Percentiles rank a stretch among this genome's conserved stretches.
Evolutionary conservation across 1,284 basidiomycete genomes (phyloP).

Genomic region (Sporisorium exsertum): DNA sequence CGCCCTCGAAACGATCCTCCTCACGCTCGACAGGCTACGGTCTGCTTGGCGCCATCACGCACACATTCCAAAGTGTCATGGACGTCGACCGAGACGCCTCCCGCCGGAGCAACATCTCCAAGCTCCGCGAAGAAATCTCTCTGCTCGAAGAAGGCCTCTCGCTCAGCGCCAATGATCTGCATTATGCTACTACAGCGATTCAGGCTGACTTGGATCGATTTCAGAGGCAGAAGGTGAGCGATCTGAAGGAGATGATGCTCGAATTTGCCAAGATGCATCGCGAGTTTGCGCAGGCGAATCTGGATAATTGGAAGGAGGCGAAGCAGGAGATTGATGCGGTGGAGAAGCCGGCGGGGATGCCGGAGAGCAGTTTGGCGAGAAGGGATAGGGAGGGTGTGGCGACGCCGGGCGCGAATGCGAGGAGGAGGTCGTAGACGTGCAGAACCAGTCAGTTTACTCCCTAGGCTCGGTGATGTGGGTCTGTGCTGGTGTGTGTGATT

Average conservation of each 20-base stretch:
- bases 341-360: conserved; percentile 70
- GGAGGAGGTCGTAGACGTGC: conserved; percentile 22
- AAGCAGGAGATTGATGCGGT: conserved; percentile 89
- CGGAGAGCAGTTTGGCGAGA: conserved; percentile 51
- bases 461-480: not conserved
- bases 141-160: conserved; percentile 64
- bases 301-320: conserved; percentile 95
- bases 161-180: conserved; percentile 75
- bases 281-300: conserved; percentile 82
- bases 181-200: conserved; percentile 93
- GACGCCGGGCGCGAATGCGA: conserved; percentile 17
- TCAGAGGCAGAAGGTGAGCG: conserved; percentile 97
- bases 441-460: not conserved
- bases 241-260: conserved; percentile 90
- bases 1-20: conserved; percentile 40
- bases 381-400: conserved; percentile 23
- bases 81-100: conserved; percentile 97
- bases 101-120: conserved; percentile 88
- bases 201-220: conserved; percentile 98
- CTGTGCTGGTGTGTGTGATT: not conserved
- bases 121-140: conserved; percentile 89
- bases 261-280: conserved; percentile 88
- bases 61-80: conserved; percentile 97
- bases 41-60: conserved; percentile 88
- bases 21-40: conserved; percentile 72